These are phyloP conservation scores for Pogostemon cablin DNA, from an alignment of 257 asterid genomes.

Conservation along the genomic window DNA sequence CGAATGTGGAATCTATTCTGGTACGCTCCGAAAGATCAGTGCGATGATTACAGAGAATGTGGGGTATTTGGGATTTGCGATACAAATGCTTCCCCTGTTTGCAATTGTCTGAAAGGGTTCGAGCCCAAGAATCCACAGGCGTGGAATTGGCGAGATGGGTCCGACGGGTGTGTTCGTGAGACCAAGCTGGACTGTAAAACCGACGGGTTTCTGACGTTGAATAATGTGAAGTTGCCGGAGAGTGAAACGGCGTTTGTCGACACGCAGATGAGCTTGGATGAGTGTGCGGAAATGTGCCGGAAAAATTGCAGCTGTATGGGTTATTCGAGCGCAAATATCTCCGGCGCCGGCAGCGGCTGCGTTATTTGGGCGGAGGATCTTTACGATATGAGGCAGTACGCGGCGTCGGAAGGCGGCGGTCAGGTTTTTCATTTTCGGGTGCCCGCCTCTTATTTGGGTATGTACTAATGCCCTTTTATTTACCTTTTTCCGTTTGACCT, in stretches of 20 bases:
- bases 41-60: slow-evolving; percentile 73
- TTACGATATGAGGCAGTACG: slow-evolving; percentile 80
- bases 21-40: slow-evolving; percentile 84
- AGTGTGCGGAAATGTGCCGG: slow-evolving; percentile 59
- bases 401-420: slow-evolving; percentile 81
- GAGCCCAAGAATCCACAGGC: slow-evolving; percentile 62
- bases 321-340: slow-evolving; percentile 55
- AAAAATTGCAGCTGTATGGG: slow-evolving; percentile 72
- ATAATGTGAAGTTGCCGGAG: slow-evolving; percentile 72
- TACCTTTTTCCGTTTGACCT: slow-evolving; percentile 5
- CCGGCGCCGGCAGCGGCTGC: slow-evolving; percentile 67
- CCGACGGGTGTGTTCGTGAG: slow-evolving; percentile 64
- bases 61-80: slow-evolving; percentile 78
- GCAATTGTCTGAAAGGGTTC: slow-evolving; percentile 67
- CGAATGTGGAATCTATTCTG: slow-evolving; percentile 64
- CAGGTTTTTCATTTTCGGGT: slow-evolving; percentile 70
- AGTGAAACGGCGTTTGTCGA: slow-evolving; percentile 59
- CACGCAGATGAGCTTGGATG: slow-evolving; percentile 40
- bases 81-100: slow-evolving; percentile 69
- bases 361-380: slow-evolving; percentile 69
- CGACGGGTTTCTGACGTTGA: slow-evolving; percentile 57
- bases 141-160: slow-evolving; percentile 81
- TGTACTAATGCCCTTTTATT: slow-evolving; percentile 16
- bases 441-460: slow-evolving; percentile 73
- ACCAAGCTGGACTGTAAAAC: slow-evolving; percentile 47